A percentile compares a stretch with the other conserved stretches of the same genome.
Evolutionary conservation across 805 yeast genomes (phyloP).

Genomic region (Lipomyces anomalus): DNA sequence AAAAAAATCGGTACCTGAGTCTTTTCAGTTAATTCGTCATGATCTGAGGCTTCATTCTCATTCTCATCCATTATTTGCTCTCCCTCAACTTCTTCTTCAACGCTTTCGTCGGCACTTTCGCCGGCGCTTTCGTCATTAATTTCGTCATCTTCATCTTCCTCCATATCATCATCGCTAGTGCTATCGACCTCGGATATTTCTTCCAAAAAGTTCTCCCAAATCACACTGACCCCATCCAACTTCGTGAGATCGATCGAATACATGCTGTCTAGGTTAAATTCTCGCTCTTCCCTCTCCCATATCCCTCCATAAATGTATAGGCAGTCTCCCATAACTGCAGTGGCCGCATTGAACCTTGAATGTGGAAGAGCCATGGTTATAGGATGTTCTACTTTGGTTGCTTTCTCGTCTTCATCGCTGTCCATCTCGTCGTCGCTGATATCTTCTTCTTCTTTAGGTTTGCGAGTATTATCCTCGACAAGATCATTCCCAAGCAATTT

Average conservation of each 20-base stretch:
- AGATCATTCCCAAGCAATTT: conserved; percentile 29
- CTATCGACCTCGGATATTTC: conserved; percentile 37
- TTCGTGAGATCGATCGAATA: conserved; percentile 81
- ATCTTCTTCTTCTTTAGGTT: conserved; percentile 25
- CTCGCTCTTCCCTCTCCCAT: conserved; percentile 84
- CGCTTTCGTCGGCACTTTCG: conserved; percentile 45
- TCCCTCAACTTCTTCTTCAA: conserved; percentile 36
- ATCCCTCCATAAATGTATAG: conserved; percentile 85
- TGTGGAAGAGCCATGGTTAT: conserved; percentile 63
- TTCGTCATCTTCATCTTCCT: conserved; percentile 58
- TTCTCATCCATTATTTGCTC: conserved; percentile 34
- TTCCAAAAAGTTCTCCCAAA: conserved; percentile 74
- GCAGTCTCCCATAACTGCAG: conserved; percentile 78
- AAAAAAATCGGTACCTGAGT: conserved; percentile 55
- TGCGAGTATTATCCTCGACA: conserved; percentile 27
- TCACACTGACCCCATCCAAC: conserved; percentile 78
- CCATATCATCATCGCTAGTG: conserved; percentile 42
- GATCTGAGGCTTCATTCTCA: conserved; percentile 43
- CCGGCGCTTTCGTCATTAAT: conserved; percentile 71
- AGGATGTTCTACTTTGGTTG: conserved; percentile 46
- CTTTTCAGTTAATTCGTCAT: conserved; percentile 63
- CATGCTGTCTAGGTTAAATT: conserved; percentile 75
- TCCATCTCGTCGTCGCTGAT: conserved; percentile 35
- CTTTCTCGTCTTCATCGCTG: conserved; percentile 35
- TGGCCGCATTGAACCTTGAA: conserved; percentile 77